Percentiles rank a stretch among this genome's conserved stretches.
Conservation (phyloP, 441 rosid genomes). For the Codiaeum variegatum region DNA sequence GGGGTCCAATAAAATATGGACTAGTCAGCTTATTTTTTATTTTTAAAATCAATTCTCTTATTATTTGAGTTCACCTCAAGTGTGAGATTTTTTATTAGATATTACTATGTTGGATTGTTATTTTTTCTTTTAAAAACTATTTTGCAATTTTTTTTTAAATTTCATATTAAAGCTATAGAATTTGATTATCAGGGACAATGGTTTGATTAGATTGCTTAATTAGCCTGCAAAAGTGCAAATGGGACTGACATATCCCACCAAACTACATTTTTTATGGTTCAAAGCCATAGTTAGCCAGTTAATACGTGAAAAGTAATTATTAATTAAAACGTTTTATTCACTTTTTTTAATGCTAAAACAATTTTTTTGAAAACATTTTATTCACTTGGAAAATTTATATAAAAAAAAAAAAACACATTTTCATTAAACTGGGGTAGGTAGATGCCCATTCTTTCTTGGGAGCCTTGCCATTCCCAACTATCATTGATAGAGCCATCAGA, state of each 20-base stretch:
- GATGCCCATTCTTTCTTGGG: neutral
- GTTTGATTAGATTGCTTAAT: constrained; percentile 15
- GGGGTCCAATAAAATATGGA: too few species aligned
- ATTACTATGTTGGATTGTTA: too few species aligned
- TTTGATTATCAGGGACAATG: neutral
- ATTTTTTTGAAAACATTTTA: neutral
- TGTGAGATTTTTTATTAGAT: too few species aligned
- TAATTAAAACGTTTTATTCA: too few species aligned
- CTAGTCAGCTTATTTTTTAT: too few species aligned
- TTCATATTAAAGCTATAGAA: neutral
- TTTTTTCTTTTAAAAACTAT: too few species aligned
- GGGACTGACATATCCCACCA: constrained; percentile 18
- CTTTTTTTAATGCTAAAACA: neutral
- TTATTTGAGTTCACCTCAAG: too few species aligned
- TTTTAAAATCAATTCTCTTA: too few species aligned
- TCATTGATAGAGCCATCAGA: neutral
- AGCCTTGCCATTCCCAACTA: neutral
- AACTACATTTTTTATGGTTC: neutral
- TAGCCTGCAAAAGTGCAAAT: neutral
- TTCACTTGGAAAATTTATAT: neutral
- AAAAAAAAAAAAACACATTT: neutral
- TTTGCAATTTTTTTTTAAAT: neutral
- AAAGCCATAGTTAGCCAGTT: neutral
- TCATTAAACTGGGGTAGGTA: constrained; percentile 1
- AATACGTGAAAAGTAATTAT: neutral